A percentile compares a stretch with the other conserved stretches of the same genome.
phyloP scores from a whole-genome alignment of 108 stramenopile species.

The Pinguiococcus pyrenoidosus region DNA sequence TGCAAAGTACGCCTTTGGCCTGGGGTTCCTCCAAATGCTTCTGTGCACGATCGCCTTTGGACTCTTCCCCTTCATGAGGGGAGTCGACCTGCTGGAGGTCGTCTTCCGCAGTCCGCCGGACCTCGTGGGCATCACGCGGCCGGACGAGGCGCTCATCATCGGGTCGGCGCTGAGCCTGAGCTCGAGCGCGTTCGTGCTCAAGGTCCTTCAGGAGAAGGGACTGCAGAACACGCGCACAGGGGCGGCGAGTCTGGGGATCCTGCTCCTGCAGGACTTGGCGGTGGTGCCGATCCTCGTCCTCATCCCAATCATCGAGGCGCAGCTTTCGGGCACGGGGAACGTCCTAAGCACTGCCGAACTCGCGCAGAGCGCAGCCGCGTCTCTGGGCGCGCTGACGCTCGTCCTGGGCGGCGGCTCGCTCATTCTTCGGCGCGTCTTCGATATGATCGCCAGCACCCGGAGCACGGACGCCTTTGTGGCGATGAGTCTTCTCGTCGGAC shows the following conservation, averaged over 20 bases:
- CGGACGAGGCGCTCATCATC: slow-evolving; percentile 32
- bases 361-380: too few relatives aligned
- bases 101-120: slow-evolving; percentile 14
- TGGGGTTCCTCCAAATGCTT: slow-evolving; percentile 24
- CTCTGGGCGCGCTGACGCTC: slow-evolving; percentile 9
- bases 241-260: slow-evolving; percentile 21
- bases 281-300: slow-evolving; percentile 33
- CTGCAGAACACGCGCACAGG: slow-evolving; percentile 6
- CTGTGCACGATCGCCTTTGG: slow-evolving; percentile 26
- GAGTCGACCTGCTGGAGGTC: slow-evolving; percentile 24
- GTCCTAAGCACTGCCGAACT: too few relatives aligned
- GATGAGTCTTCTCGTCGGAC: slow-evolving; percentile 25
- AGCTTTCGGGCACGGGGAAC: background rate
- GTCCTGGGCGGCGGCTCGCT: slow-evolving; percentile 11
- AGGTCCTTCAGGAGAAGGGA: slow-evolving; percentile 29
- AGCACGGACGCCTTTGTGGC: slow-evolving; percentile 32
- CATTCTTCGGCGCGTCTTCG: slow-evolving; percentile 21
- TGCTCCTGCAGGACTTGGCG: slow-evolving; percentile 31
- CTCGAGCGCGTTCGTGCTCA: slow-evolving; percentile 28
- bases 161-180: slow-evolving; percentile 22
- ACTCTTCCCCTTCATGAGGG: slow-evolving; percentile 26
- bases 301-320: slow-evolving; percentile 28
- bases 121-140: slow-evolving; percentile 26
- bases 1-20: slow-evolving; percentile 28
- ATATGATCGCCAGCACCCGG: slow-evolving; percentile 19